Evolutionary conservation across 2,329 filamentous ascomycete genomes (phyloP).

Genomic region (Metarhizium anisopliae): DNA sequence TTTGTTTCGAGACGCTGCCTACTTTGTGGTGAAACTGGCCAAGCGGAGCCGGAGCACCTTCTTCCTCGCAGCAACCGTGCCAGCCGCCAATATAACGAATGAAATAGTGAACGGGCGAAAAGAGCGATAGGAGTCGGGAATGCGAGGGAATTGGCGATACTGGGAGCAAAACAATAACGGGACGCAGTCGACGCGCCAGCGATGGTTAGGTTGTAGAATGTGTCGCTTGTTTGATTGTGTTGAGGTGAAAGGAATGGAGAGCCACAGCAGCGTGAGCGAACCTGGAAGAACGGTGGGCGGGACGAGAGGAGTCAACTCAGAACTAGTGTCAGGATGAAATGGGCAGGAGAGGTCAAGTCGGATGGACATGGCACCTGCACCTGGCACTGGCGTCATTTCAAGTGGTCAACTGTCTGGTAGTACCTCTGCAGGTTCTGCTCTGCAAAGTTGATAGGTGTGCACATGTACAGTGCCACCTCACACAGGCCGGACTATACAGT

Average conservation of each 20-base stretch:
- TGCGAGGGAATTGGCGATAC: neutral
- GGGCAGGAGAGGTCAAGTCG: neutral
- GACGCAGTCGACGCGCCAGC: neutral
- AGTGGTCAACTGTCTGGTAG: neutral
- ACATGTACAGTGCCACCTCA: too few relatives aligned
- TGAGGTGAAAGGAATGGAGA: conserved; percentile 5
- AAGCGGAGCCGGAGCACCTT: neutral
- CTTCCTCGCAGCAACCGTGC: neutral
- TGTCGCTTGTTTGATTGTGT: conserved; percentile 4
- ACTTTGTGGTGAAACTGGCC: neutral
- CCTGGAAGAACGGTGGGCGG: neutral
- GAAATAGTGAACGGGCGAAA: neutral
- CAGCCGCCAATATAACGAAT: neutral
- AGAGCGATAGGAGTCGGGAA: neutral
- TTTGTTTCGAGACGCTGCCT: neutral
- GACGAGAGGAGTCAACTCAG: neutral
- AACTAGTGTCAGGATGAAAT: neutral
- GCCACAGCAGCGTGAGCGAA: neutral
- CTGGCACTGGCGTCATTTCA: neutral
- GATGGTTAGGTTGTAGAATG: conserved; percentile 1
- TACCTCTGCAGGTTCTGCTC: too few relatives aligned
- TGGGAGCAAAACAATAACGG: neutral
- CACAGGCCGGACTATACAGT: too few relatives aligned
- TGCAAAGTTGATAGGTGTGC: too few relatives aligned
- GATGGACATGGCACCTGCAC: neutral